Percentiles rank a stretch among this genome's conserved stretches.
These are phyloP conservation scores for Cryptosporidium baileyi DNA, from an alignment of 169 alveolate genomes.

Conservation along the genomic window DNA sequence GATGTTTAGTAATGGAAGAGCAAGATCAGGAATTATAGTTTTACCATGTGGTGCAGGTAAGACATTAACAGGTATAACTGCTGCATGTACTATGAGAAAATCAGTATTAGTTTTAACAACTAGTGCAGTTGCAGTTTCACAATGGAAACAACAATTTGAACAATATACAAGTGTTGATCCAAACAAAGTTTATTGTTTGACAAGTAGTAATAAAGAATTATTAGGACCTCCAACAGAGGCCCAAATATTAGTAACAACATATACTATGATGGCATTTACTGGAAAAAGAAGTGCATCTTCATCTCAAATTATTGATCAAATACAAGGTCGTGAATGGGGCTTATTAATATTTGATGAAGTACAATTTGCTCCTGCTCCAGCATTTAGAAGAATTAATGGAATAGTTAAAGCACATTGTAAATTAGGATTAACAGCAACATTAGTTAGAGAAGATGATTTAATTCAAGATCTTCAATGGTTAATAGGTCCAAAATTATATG, in stretches of 20 bases:
- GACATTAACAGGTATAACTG: conserved; percentile 98
- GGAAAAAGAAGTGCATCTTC: conserved; percentile 90
- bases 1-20: conserved; percentile 97
- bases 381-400: conserved; percentile 89
- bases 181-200: conserved; percentile 88
- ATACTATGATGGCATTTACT: conserved; percentile 92
- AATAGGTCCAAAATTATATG: conserved; percentile 99
- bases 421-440: conserved; percentile 99
- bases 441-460: conserved; percentile 97
- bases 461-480: conserved; percentile 97
- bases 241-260: conserved; percentile 93
- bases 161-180: conserved; percentile 89
- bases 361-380: conserved; percentile 98
- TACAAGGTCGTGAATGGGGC: conserved; percentile 96
- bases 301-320: conserved; percentile 83
- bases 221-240: conserved; percentile 88
- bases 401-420: conserved; percentile 92
- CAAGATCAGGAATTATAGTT: conserved; percentile 98
- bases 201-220: conserved; percentile 92
- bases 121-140: conserved; percentile 93
- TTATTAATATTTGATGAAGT: conserved; percentile 97
- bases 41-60: conserved; percentile 99
- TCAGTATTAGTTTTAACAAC: conserved; percentile 89
- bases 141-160: conserved; percentile 88
- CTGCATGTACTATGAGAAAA: conserved; percentile 95